Conservation (phyloP, 371 early-diverging fungal species). For the Entomophthora muscae region DNA sequence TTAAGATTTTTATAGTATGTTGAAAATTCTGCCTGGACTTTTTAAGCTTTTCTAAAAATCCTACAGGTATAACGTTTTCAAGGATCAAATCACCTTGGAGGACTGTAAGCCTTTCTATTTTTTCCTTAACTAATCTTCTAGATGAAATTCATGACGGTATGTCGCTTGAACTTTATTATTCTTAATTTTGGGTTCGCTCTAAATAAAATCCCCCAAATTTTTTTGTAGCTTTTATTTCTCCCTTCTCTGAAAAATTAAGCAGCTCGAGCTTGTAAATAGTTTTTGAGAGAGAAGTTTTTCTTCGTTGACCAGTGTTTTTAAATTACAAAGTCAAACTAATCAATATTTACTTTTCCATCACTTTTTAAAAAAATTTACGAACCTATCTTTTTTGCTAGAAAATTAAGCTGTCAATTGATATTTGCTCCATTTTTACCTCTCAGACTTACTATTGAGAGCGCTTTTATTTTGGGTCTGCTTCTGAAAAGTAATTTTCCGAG, state of each 20-base stretch:
- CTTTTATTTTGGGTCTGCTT: no score
- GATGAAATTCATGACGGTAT: constrained; percentile 86
- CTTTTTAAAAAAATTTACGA: not conserved
- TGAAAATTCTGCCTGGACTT: no score
- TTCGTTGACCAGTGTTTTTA: not conserved
- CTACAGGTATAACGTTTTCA: constrained; percentile 64
- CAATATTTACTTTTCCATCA: not conserved
- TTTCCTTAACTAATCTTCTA: constrained; percentile 13
- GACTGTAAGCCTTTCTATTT: constrained; percentile 37
- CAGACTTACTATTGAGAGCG: no score
- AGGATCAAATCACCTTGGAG: constrained; percentile 84
- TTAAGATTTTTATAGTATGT: not conserved
- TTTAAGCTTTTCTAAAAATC: no score
- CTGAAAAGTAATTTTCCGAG: no score
- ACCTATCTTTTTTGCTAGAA: not conserved
- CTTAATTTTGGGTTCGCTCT: constrained; percentile 10
- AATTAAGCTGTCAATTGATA: no score
- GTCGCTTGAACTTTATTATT: constrained; percentile 73
- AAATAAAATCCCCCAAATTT: not conserved
- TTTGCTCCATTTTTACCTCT: no score
- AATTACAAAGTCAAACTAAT: not conserved
- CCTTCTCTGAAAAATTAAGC: not conserved
- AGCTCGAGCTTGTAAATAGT: not conserved
- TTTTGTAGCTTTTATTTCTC: not conserved
- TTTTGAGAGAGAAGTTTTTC: not conserved